Percentiles rank a stretch among this genome's conserved stretches.
Evolutionary conservation across 305 asterid genomes (phyloP).

Genomic region (Andrographis paniculata): DNA sequence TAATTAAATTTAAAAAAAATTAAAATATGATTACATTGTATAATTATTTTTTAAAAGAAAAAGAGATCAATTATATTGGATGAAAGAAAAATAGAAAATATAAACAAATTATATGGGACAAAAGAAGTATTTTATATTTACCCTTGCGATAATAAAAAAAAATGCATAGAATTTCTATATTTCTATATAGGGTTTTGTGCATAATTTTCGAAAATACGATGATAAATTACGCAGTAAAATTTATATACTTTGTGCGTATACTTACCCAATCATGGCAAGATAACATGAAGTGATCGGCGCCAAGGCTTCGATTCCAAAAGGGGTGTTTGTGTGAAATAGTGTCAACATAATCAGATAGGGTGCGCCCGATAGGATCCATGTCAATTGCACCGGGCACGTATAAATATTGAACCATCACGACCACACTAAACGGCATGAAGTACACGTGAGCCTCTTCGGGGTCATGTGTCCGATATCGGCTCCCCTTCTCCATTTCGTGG

Average conservation of each 20-base stretch:
- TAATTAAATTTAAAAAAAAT: too few species aligned
- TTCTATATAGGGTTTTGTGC: too few species aligned
- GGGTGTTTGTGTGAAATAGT: conserved; percentile 46
- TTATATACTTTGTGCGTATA: neutral
- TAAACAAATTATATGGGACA: too few species aligned
- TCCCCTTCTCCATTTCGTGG: conserved; percentile 54
- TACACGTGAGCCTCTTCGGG: conserved; percentile 65
- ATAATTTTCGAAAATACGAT: too few species aligned
- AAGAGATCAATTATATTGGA: too few species aligned
- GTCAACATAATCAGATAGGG: conserved; percentile 52
- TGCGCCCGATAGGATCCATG: conserved; percentile 36
- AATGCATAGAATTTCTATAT: too few species aligned
- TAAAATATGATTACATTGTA: too few species aligned
- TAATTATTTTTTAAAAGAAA: too few species aligned
- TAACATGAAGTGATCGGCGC: conserved; percentile 79
- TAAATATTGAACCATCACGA: conserved; percentile 51
- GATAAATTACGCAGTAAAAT: too few species aligned
- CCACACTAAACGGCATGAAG: conserved; percentile 76
- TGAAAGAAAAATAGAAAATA: too few species aligned
- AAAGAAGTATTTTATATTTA: too few species aligned
- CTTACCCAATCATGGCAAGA: conserved; percentile 89
- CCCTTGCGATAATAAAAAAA: too few species aligned
- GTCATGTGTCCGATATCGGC: conserved; percentile 37
- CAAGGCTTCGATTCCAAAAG: conserved; percentile 62
- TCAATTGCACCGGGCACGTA: conserved; percentile 37